Base-by-base conservation (phyloP, 2,329 filamentous ascomycete genomes). In the Cytospora leucostoma region DNA sequence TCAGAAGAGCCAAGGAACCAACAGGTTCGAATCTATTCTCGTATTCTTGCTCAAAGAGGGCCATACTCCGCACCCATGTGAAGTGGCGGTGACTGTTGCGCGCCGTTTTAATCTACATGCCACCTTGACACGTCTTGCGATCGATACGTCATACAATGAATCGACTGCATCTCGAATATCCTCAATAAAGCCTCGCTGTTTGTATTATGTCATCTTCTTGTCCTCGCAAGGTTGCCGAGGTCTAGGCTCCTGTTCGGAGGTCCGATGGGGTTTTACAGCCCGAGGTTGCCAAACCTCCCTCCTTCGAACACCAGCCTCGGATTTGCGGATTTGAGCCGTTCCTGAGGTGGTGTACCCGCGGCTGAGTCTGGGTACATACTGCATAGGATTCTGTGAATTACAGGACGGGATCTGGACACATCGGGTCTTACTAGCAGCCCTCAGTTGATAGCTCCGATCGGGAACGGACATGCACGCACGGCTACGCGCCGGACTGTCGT, bases 201-300 rank as follows among this genome's bases (percentile, higher is more conserved):
- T 19, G 17, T 21, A 21, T 47, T 47, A 47, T 12, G n/a, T 47
- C 19, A 47, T 21, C 19, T 17, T 8, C 3, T 2, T 10, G 1
- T 8, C 10, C n/a, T 3, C n/a, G 17, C 7, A 10, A 1, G 6
- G 7, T 6, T 44, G n/a, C 11, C 10, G 44, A 47, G 8, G 8
- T 21, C 19, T 7, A 21, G n/a, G 10, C 32, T 35, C 3, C 34
- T 21, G 19, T 55, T 34, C 59, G 59, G 59, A 61, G 15, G 15
- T 61, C 59, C 59, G 59, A 15, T 61, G 59, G 59, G 59, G 51
- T 37, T 38, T 38, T 17, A 40, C 13, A 47, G 19, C 19, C 13
- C 58, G 10, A 1, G 32, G 11, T 19, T 34, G 35, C 27, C 58
- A 54, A 44, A 37, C 40, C 1, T 47, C 44, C 44, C n/a, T 19